Evolutionary conservation across 2,329 filamentous ascomycete species (phyloP).

Genomic region (Ceratocystis diversiconidia): DNA sequence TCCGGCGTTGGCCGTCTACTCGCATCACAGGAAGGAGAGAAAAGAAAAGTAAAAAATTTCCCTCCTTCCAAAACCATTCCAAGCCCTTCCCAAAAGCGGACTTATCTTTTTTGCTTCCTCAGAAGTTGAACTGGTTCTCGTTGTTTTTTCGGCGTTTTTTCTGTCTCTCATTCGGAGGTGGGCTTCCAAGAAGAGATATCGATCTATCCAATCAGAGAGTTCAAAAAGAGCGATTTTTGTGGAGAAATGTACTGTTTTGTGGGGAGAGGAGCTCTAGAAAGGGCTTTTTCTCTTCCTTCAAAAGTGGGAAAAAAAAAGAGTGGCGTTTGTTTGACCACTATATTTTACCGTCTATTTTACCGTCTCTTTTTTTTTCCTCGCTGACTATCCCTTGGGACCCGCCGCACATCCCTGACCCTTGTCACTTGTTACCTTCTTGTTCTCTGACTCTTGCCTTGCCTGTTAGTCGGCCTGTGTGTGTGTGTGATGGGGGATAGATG

Average conservation of each 20-base stretch:
- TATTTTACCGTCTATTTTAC: neutral
- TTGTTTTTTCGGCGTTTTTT: neutral
- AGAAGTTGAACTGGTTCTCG: neutral
- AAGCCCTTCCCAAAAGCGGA: no score
- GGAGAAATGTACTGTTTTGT: neutral
- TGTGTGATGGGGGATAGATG: neutral
- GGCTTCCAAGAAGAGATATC: no score
- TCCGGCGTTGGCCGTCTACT: neutral
- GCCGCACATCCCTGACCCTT: neutral
- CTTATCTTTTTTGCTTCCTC: neutral
- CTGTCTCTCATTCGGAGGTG: neutral
- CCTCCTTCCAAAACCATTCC: neutral
- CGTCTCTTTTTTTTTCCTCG: neutral
- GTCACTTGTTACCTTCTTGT: neutral
- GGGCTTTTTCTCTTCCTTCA: neutral
- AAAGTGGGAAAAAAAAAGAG: neutral
- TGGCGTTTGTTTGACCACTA: neutral
- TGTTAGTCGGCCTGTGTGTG: neutral
- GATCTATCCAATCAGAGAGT: neutral
- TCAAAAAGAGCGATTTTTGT: neutral
- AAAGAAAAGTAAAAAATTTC: neutral
- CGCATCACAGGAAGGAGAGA: neutral
- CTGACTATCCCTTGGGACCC: neutral
- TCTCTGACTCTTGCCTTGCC: neutral
- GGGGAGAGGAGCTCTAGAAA: neutral